Conservation (phyloP, 2,329 filamentous ascomycete genomes). For the Mollisiaceae sp. region DNA sequence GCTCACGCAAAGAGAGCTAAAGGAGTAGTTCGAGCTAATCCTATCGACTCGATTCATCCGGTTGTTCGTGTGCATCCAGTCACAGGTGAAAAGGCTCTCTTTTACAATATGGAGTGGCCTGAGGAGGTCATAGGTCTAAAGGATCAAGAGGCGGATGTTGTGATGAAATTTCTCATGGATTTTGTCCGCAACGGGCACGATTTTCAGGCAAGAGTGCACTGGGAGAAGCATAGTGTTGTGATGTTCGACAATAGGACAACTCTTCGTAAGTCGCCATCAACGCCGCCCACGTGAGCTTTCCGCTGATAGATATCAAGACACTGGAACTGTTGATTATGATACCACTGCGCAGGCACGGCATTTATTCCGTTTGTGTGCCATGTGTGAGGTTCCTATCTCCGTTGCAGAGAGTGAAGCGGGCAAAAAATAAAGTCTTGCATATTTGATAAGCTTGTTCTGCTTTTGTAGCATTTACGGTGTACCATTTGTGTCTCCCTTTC, state of each 20-base stretch:
- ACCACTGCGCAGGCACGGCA: slow-evolving; percentile 52
- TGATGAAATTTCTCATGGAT: slow-evolving; percentile 68
- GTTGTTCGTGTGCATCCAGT: slow-evolving; percentile 73
- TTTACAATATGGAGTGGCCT: slow-evolving; percentile 72
- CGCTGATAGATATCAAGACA: slow-evolving; percentile 44
- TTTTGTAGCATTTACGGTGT: not conserved
- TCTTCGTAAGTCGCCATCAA: slow-evolving; percentile 47
- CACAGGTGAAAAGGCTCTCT: slow-evolving; percentile 75
- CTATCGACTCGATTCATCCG: slow-evolving; percentile 69
- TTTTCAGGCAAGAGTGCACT: slow-evolving; percentile 73
- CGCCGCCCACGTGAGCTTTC: not conserved
- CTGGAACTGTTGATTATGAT: slow-evolving; percentile 56
- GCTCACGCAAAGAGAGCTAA: slow-evolving; percentile 58
- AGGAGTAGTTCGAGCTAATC: slow-evolving; percentile 67
- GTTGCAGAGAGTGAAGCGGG: slow-evolving; percentile 38
- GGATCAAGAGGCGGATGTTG: slow-evolving; percentile 68
- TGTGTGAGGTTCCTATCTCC: slow-evolving; percentile 55
- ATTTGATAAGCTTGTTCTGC: slow-evolving; percentile 4
- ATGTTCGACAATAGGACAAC: slow-evolving; percentile 55
- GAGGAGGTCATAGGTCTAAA: slow-evolving; percentile 71
- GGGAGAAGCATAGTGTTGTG: slow-evolving; percentile 59
- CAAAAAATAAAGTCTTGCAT: not conserved
- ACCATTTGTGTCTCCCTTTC: not conserved
- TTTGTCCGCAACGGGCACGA: slow-evolving; percentile 71
- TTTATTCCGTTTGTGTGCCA: slow-evolving; percentile 54